Base-by-base conservation (phyloP, 257 asterid species). In the Solanum sejunctum region DNA sequence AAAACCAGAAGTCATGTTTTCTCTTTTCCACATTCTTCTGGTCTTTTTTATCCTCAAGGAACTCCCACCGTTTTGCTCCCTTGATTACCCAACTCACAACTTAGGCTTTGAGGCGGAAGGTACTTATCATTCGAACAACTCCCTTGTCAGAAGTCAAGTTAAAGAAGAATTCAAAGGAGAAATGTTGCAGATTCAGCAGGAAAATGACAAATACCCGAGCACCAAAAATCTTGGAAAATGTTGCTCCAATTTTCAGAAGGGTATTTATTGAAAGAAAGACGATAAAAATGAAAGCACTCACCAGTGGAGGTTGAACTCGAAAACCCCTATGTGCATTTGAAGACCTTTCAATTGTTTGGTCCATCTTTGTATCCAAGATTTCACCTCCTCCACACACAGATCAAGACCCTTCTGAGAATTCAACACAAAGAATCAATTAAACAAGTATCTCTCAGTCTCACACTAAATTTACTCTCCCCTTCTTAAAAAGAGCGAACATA, bases 291-390 rank as follows among this genome's bases (percentile, higher is more conserved):
- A 23, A 41, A 10, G 49, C 84, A 85, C 94, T 93, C 89, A 95
- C 98, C 95, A 95, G 89, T 83, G 98, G 97, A 91, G 98, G 93
- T 84, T 93, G 98, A 86, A 93, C 92, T 90, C 98, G 92, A 85
- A 86, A 91, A 81, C 91, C 93, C 94, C 98, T 95, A 51, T 88
- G 92, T 58, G 83, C 95, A 90, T 91, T 90, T 39, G 95, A 91
- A 85, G 95, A 88, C 92, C 97, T 91, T 91, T 91, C 97, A 86
- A 87, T 84, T 23, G 89, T 89, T 85, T 91, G 95, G 88, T 93
- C 97, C 98, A 86, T 90, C 86, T 88, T 84, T 84, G 85, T 81
- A 39, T 73, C 55, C 84, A 71, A 79, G 88, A 84, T 83, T 72
- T 72, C 57, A 45, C 20, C 80, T 5, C 80, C 57, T 45, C 39